A percentile compares a stretch with the other conserved stretches of the same genome.
Evolutionary conservation across 164 flowering plant species (phyloP).

Genomic region (Aristolochia contorta): DNA sequence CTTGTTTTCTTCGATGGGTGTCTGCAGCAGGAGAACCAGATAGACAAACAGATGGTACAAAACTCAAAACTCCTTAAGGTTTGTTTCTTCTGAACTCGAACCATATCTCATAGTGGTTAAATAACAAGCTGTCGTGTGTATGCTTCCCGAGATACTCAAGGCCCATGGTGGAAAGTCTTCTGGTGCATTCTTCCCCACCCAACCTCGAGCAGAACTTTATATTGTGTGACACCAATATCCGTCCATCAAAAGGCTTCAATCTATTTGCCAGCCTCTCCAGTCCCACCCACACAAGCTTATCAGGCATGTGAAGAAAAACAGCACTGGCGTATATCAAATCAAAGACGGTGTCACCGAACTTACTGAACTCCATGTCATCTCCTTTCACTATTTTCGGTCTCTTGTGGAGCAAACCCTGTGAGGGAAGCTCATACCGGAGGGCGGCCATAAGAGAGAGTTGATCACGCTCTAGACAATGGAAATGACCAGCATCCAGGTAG

Average conservation of each 20-base stretch:
- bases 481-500: slow-evolving; percentile 53
- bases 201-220: slow-evolving; percentile 86
- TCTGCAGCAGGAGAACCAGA: no score
- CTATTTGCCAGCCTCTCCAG: slow-evolving; percentile 56
- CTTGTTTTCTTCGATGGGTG: no score
- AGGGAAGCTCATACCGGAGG: slow-evolving; percentile 86
- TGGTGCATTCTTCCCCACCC: slow-evolving; percentile 84
- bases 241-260: slow-evolving; percentile 64
- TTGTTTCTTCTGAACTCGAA: slow-evolving; percentile 61
- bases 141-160: slow-evolving; percentile 76
- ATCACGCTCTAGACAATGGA: slow-evolving; percentile 83
- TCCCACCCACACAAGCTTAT: slow-evolving; percentile 90
- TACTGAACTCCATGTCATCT: slow-evolving; percentile 84
- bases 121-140: slow-evolving; percentile 90
- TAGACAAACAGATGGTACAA: no score
- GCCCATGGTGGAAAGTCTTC: slow-evolving; percentile 52
- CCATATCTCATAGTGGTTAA: slow-evolving; percentile 96
- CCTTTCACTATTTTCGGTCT: slow-evolving; percentile 83
- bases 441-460: slow-evolving; percentile 92
- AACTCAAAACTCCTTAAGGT: slow-evolving; percentile 16
- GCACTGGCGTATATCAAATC: slow-evolving; percentile 95
- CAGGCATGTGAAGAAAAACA: slow-evolving; percentile 95
- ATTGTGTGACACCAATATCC: slow-evolving; percentile 89
- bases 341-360: slow-evolving; percentile 53
- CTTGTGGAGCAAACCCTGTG: slow-evolving; percentile 78